Percentiles rank a stretch among this genome's conserved stretches.
Conservation (phyloP, 2,329 filamentous ascomycete species). For the Hymenoscyphus fructigenus region DNA sequence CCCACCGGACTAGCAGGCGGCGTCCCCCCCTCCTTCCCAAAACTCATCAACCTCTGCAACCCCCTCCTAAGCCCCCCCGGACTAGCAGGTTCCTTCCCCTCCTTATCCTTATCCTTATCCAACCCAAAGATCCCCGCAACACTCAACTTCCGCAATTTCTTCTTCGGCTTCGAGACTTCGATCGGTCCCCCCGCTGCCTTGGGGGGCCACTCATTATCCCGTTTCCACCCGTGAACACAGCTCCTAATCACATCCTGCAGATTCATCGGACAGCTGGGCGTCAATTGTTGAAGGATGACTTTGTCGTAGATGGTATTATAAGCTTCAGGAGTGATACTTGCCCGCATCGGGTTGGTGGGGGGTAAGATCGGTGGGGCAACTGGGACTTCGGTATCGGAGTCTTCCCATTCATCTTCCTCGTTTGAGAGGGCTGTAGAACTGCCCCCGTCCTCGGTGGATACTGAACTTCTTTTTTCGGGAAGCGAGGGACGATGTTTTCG, state of each 20-base stretch:
- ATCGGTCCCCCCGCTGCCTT: slow-evolving; percentile 45
- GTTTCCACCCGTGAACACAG: slow-evolving; percentile 88
- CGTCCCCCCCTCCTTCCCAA: slow-evolving; percentile 12
- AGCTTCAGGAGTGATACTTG: slow-evolving; percentile 68
- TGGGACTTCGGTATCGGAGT: slow-evolving; percentile 51
- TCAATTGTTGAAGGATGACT: slow-evolving; percentile 75
- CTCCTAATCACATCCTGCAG: slow-evolving; percentile 76
- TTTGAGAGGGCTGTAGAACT: slow-evolving; percentile 28
- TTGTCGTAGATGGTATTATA: slow-evolving; percentile 89
- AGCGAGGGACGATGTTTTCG: slow-evolving; percentile 40
- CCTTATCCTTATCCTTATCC: slow-evolving; percentile 16
- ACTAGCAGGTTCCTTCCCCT: slow-evolving; percentile 8
- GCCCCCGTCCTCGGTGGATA: slow-evolving; percentile 29
- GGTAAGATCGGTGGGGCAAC: slow-evolving; percentile 73
- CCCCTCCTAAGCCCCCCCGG: slow-evolving; percentile 19
- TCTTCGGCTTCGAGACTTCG: slow-evolving; percentile 34
- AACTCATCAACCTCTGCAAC: slow-evolving; percentile 28
- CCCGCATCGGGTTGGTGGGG: slow-evolving; percentile 70
- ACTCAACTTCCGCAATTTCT: slow-evolving; percentile 30
- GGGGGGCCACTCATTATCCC: slow-evolving; percentile 90
- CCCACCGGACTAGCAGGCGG: background rate
- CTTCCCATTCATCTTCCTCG: slow-evolving; percentile 29
- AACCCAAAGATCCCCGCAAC: slow-evolving; percentile 32
- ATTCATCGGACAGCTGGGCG: slow-evolving; percentile 86
- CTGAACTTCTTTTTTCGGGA: slow-evolving; percentile 38